Evolutionary conservation across 495 filamentous ascomycete genomes (phyloP), one percentile per base, ranked within the genome.

Genomic region (Trypethelium eluteriae): DNA sequence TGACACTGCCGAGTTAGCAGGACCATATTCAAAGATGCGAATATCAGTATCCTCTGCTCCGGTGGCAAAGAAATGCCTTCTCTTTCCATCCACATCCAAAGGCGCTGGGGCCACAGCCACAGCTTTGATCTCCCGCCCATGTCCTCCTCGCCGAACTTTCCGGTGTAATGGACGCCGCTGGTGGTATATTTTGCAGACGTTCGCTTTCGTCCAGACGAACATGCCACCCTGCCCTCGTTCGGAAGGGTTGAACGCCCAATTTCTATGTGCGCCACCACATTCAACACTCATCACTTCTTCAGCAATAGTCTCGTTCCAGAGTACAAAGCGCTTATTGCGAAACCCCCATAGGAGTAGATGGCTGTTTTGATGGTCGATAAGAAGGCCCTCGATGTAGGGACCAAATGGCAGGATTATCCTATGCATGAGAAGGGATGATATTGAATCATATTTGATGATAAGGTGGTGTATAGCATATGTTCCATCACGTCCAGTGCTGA

Each of bases 41-140:
- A 98, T 88, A 0, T 83, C 79, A 0, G 95, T 98, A 70, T 98
- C 94, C 76, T 98, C 94, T 0, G 91, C 88, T 0, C 89, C 94
- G 0, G 93, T 98, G 0, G 90, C 93, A 47, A 96, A 75, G 18
- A 87, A 38, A 39, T 73, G 71, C 39, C 38, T 65, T n/a, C 2
- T 12, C 38, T 34, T n/a, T n/a, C 35, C 62, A 9, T 62, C 25
- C 18, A 18, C 62, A 3, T 34, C 16, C 2, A 16, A 39, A 2
- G n/a, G 36, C 1, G 2, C 34, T 6, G 72, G 75, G 3, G 77
- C 81, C 6, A 86, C 72, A n/a, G 89, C 85, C 67, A 87, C 78
- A 1, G 88, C 81, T 75, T 93, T 93, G 68, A 97, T 89, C 78
- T 99, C 94, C 41, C 94, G 77, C 0, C 94, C 94, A 75, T 99